Evolutionary conservation across 352 stramenopile species (phyloP), one percentile per base, ranked within the genome.

Genomic region (Globisporangium okanoganense): DNA sequence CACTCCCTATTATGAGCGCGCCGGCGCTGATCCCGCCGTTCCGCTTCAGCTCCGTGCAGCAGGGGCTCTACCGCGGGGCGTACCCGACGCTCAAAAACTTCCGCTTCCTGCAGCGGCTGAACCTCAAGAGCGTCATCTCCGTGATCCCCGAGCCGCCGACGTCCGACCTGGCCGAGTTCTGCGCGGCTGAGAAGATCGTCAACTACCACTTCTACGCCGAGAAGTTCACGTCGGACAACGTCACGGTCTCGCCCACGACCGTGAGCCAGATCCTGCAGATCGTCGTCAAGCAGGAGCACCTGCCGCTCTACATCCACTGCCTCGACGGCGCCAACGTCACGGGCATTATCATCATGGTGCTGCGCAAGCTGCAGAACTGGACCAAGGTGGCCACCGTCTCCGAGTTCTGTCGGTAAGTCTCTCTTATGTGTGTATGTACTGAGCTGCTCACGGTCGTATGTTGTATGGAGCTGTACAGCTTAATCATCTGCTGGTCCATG

Each of bases 31-130:
- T 95, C 68, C 86, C 86, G 53, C 86, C 86, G 64, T 95, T 95
- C 73, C 82, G 86, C 63, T 95, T 90, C 72, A 94, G 81, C 64
- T 87, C 75, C 1, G 83, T 94, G 55, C 82, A 95, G 71, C 77
- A 93, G 40, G 71, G 79, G 14, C 61, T 95, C 44, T 94, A 91
- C 61, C 86, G 86, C 47, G 86, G 86, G 5, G 75, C 82, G 29
- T 94, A 94, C 61, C 86, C 84, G 62, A 93, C 86, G 70, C 78
- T 94, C 58, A 92, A 92, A 69, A 94, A 92, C 72, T 92, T 93
- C 49, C 81, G 82, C 20, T 95, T 95, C 61, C 65, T 95, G 48
- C 67, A 75, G 55, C 74, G 84, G 8, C 70, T 95, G 49, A 66
- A 72, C 29, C 78, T 95, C 35, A 91, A 88, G 67, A 92, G 79